These are phyloP conservation scores for Ganoderma lingzhi DNA, from an alignment of 1,284 basidiomycete species.

Conservation along the genomic window DNA sequence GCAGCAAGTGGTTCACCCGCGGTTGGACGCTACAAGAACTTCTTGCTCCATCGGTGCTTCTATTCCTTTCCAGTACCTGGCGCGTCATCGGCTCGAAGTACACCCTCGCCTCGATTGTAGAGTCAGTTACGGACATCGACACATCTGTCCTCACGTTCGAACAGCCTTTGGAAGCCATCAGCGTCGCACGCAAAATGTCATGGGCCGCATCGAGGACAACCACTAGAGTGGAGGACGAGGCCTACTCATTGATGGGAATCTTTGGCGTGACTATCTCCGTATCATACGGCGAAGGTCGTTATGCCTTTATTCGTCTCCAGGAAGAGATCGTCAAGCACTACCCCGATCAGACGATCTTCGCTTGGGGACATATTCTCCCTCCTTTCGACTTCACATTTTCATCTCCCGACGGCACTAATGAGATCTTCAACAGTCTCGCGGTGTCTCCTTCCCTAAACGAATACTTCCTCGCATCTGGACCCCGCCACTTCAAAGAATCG, in stretches of 20 bases:
- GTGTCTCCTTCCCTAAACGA: slow-evolving; percentile 1
- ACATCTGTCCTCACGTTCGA: neutral
- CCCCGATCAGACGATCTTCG: slow-evolving; percentile 21
- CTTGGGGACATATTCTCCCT: slow-evolving; percentile 14
- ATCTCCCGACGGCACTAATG: neutral
- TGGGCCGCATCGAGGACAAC: slow-evolving; percentile 17
- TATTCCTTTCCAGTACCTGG: slow-evolving; percentile 14
- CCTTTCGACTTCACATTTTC: neutral
- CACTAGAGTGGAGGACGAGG: slow-evolving; percentile 14
- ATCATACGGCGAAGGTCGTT: slow-evolving; percentile 16
- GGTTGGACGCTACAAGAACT: slow-evolving; percentile 15
- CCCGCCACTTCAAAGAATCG: slow-evolving; percentile 18
- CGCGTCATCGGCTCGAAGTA: slow-evolving; percentile 14
- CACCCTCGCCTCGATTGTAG: slow-evolving; percentile 5
- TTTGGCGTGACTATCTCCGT: slow-evolving; percentile 16
- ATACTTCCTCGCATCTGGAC: slow-evolving; percentile 15
- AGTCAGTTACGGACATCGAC: slow-evolving; percentile 10
- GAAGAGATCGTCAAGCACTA: slow-evolving; percentile 18
- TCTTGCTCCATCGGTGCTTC: slow-evolving; percentile 8
- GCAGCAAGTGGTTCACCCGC: slow-evolving; percentile 15
- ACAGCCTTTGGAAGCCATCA: slow-evolving; percentile 2
- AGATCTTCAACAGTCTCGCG: neutral
- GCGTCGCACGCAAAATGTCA: slow-evolving; percentile 16
- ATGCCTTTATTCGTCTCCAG: slow-evolving; percentile 20
- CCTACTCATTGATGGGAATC: slow-evolving; percentile 22